phyloP scores from a whole-genome alignment of 306 rosid species.

The Biancaea sappan region DNA sequence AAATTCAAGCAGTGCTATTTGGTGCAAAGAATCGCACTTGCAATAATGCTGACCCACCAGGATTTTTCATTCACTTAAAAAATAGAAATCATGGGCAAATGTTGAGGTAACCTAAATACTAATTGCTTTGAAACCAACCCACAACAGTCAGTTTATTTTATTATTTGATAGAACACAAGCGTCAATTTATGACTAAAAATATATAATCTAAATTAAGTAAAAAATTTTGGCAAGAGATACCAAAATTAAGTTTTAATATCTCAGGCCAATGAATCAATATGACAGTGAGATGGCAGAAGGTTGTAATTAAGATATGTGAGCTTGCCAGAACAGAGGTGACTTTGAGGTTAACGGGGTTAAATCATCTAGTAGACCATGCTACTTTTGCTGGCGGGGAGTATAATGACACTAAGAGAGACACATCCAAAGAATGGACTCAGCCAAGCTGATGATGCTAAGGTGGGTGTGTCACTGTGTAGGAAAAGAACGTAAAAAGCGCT shows the following conservation, averaged over 20 bases:
- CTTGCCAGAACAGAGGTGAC: background rate
- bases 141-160: background rate
- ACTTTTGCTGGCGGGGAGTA: background rate
- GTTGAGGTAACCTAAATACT: background rate
- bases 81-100: background rate
- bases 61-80: background rate
- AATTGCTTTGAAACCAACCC: background rate
- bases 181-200: background rate
- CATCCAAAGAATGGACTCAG: background rate
- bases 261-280: background rate
- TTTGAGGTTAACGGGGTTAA: background rate
- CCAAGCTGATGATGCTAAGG: background rate
- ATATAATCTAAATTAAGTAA: background rate
- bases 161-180: background rate
- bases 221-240: no score
- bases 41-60: background rate
- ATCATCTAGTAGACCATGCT: background rate
- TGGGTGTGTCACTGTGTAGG: background rate
- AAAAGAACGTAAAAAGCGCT: no score
- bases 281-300: background rate
- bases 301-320: background rate
- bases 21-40: background rate
- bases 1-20: background rate
- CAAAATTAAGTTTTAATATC: no score
- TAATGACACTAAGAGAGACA: no score